These are phyloP conservation scores for Camelina neglecta DNA, from an alignment of 345 rosid genomes.

Conservation along the genomic window DNA sequence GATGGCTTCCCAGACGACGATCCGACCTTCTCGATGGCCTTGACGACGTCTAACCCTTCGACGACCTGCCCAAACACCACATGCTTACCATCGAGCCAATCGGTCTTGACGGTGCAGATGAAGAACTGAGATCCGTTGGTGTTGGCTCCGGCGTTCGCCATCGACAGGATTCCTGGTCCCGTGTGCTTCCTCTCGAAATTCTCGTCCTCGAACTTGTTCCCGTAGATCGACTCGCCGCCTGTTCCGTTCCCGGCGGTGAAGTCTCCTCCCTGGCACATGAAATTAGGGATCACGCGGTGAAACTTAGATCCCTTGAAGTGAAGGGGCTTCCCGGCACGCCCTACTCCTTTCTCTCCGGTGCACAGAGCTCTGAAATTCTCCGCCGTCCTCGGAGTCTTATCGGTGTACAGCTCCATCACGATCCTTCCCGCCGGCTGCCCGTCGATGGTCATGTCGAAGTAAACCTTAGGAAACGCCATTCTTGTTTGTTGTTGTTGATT, in stretches of 20 bases:
- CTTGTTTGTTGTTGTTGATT: not conserved
- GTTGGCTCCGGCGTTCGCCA: constrained; percentile 79
- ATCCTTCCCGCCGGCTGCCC: constrained; percentile 58
- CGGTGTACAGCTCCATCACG: constrained; percentile 76
- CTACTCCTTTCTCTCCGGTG: constrained; percentile 75
- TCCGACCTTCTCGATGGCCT: constrained; percentile 69
- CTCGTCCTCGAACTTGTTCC: constrained; percentile 72
- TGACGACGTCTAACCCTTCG: constrained; percentile 69
- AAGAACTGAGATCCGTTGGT: constrained; percentile 87
- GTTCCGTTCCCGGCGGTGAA: constrained; percentile 83
- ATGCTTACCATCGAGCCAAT: constrained; percentile 83
- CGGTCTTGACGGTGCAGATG: constrained; percentile 63
- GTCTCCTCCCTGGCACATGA: constrained; percentile 94
- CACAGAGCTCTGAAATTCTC: constrained; percentile 91
- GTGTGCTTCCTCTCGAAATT: constrained; percentile 80
- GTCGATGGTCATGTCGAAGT: constrained; percentile 64
- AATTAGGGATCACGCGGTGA: constrained; percentile 79
- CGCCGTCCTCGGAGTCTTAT: constrained; percentile 60
- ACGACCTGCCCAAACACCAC: constrained; percentile 79
- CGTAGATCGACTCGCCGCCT: constrained; percentile 88
- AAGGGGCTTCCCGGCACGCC: constrained; percentile 65
- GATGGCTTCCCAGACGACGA: constrained; percentile 62
- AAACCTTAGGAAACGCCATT: constrained; percentile 65
- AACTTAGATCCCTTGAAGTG: constrained; percentile 82
- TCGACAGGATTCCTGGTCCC: constrained; percentile 70